phyloP scores from a whole-genome alignment of 2,329 filamentous ascomycete genomes.

The Sporothrix euskadiensis region DNA sequence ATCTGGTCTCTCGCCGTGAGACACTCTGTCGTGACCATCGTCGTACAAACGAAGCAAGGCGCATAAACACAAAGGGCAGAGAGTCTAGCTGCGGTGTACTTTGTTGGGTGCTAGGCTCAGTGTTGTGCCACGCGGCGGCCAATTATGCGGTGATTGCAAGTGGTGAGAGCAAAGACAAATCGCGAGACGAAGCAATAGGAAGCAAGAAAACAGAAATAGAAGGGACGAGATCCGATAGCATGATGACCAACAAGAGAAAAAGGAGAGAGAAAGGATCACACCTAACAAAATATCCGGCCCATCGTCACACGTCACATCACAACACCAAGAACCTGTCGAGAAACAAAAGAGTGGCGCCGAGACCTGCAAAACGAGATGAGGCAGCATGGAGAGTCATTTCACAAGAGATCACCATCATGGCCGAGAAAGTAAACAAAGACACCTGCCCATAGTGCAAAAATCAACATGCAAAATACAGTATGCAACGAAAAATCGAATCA shows the following conservation, averaged over 20 bases:
- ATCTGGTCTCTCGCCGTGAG: too few relatives aligned
- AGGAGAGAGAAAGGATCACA: background rate
- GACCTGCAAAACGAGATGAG: background rate
- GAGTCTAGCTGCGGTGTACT: too few relatives aligned
- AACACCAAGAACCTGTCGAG: background rate
- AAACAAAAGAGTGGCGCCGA: background rate
- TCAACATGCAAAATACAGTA: background rate
- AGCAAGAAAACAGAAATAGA: background rate
- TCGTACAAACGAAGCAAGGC: background rate
- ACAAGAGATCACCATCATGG: background rate
- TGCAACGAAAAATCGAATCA: background rate
- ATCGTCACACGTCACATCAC: slow-evolving; percentile 6
- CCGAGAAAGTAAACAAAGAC: background rate
- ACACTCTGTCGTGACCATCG: background rate
- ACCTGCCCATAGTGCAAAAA: background rate
- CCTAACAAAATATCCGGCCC: background rate
- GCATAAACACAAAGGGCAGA: background rate
- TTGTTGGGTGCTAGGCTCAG: background rate
- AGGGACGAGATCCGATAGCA: background rate
- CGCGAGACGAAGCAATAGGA: background rate
- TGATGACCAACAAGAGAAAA: background rate
- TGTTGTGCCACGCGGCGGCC: background rate
- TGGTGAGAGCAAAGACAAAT: background rate
- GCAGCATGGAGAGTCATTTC: background rate
- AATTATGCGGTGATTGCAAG: slow-evolving; percentile 8